Conservation (phyloP, 306 rosid species). For the Prunus davidiana region DNA sequence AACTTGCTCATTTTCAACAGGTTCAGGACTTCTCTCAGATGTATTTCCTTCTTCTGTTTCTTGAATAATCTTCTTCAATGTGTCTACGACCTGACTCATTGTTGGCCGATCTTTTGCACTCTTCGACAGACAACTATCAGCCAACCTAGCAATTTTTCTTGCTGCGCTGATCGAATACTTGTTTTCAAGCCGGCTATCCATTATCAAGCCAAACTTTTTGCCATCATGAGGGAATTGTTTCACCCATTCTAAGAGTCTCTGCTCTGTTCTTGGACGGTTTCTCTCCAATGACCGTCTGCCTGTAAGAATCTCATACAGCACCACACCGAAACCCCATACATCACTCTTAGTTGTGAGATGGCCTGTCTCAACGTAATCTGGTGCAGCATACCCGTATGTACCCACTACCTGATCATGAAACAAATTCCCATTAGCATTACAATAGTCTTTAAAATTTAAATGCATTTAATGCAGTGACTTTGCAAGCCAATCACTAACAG, state of each 20-base stretch:
- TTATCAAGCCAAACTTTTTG: constrained; percentile 49
- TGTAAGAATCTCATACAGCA: constrained; percentile 67
- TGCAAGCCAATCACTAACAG: neutral
- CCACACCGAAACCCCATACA: constrained; percentile 88
- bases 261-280: constrained; percentile 62
- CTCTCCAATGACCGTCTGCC: constrained; percentile 76
- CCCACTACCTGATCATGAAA: constrained; percentile 62
- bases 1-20: constrained; percentile 23
- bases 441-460: neutral
- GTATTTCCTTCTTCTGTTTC: constrained; percentile 30
- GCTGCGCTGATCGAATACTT: constrained; percentile 47
- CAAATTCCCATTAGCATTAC: neutral
- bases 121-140: constrained; percentile 58
- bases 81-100: constrained; percentile 66
- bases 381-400: constrained; percentile 90
- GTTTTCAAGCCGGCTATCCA: constrained; percentile 67
- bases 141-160: constrained; percentile 48
- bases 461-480: neutral
- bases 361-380: constrained; percentile 80
- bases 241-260: constrained; percentile 86
- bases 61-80: constrained; percentile 56
- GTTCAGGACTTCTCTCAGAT: constrained; percentile 26
- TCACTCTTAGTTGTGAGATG: constrained; percentile 88
- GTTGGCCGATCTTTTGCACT: constrained; percentile 69
- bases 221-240: constrained; percentile 54